Base-by-base conservation (phyloP, 176 grass and related monocot genomes). In the Luzula sylvatica region DNA sequence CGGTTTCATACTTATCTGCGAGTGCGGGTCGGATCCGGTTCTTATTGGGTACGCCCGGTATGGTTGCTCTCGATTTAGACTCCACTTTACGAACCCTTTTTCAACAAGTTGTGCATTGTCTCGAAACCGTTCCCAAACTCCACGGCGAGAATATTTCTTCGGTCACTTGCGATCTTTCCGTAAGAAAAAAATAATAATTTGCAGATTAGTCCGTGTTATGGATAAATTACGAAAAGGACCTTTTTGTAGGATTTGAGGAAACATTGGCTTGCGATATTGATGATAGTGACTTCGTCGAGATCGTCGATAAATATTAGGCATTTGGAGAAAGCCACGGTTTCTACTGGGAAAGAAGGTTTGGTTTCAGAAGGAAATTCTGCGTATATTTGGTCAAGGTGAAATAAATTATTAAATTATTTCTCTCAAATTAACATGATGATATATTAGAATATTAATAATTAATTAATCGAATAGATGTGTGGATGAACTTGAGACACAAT, bases 331-430 rank as follows among this genome's bases (percentile, higher is more conserved):
- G 90, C 84, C 38, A 96, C 90, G 17, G 68, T 96, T 58, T 89
- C 90, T 54, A 96, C 81, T 7, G 90, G 84, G 19, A 96, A 96
- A 67, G 90, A 96, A 71, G 90, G 84, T 20, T 53, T 96, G 49
- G 75, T 96, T 46, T 86, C 90, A 73, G 84, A 96, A 81, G 90
- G 90, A 82, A 96, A 96, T 77, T 77, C 81, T 71, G 80, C 84
- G 70, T 96, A 96, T 75, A 88, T 81, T 65, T 96, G 90, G 90
- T 96, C 90, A 28, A 96, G 90, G 90, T 89, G 60, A n/a, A n/a
- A 69, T 82, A 19, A 0, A 60, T 46, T 56, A 29, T 46, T 23
- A n/a, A 43, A 43, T 55, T 58, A 45, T 42, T 74, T 6, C 30
- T 27, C 30, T 9, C 12, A 52, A 65, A 35, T 70, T 20, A 50